Conservation (phyloP, 2,329 filamentous ascomycete genomes). For the Monilinia aucupariae region DNA sequence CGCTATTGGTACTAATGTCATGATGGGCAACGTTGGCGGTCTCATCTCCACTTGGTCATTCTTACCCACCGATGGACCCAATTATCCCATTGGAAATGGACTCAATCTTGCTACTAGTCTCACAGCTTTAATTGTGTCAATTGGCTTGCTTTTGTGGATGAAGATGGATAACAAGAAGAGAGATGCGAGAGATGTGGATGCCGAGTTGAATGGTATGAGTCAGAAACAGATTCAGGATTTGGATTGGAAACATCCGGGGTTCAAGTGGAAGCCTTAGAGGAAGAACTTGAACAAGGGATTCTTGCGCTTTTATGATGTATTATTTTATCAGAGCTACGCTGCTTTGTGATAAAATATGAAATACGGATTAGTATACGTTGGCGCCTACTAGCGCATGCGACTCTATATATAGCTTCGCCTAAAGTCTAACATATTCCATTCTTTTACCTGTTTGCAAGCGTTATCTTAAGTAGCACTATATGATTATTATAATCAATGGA, state of each 20-base stretch:
- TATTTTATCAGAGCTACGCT: not conserved
- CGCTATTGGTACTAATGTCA: slow-evolving; percentile 58
- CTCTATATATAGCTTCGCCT: no score
- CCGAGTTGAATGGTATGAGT: slow-evolving; percentile 49
- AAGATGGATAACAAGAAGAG: slow-evolving; percentile 55
- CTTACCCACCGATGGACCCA: slow-evolving; percentile 55
- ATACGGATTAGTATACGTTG: no score
- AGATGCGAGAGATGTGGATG: slow-evolving; percentile 49
- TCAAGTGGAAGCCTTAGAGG: slow-evolving; percentile 50
- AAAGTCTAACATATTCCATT: no score
- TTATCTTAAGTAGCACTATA: no score
- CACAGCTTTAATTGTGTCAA: slow-evolving; percentile 48
- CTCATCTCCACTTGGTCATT: slow-evolving; percentile 62
- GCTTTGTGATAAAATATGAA: no score
- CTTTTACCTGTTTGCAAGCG: no score
- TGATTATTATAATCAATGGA: not conserved
- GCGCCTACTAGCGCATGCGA: no score
- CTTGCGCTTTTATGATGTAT: not conserved
- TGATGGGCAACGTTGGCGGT: slow-evolving; percentile 69
- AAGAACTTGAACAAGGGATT: not conserved
- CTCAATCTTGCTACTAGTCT: slow-evolving; percentile 60
- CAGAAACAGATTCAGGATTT: slow-evolving; percentile 52
- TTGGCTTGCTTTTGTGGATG: slow-evolving; percentile 54
- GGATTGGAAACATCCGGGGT: slow-evolving; percentile 62
- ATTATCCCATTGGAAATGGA: slow-evolving; percentile 67